These are phyloP conservation scores for Ophiosphaerella korrae DNA, from an alignment of 2,329 filamentous ascomycete species.

Conservation along the genomic window DNA sequence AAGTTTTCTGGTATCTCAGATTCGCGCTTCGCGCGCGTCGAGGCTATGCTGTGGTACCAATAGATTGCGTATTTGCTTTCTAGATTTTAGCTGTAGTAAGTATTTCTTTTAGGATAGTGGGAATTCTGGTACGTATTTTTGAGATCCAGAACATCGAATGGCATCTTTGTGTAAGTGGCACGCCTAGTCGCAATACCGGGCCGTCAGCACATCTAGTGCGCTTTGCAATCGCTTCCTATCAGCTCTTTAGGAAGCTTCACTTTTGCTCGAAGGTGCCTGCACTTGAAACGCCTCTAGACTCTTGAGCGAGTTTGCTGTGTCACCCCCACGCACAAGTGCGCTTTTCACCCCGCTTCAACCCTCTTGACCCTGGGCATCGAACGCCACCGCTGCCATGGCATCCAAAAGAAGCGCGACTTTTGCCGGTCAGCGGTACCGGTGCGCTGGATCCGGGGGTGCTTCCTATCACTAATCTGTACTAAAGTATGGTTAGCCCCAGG, in stretches of 20 bases:
- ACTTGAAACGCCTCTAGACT: conserved; percentile 10
- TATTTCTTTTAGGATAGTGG: not conserved
- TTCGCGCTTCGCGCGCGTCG: conserved; percentile 3
- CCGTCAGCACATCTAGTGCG: not conserved
- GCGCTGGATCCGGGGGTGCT: conserved; percentile 28
- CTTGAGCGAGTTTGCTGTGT: conserved; percentile 14
- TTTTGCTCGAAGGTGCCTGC: conserved; percentile 1
- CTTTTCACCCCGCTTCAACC: conserved; percentile 13
- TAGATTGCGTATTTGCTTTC: no score
- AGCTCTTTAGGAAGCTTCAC: conserved; percentile 3
- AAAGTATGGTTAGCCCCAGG: conserved; percentile 14
- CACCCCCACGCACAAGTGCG: conserved; percentile 17
- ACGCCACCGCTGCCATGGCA: conserved; percentile 12
- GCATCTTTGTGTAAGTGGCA: not conserved
- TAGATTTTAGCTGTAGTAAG: no score
- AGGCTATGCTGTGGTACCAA: not conserved
- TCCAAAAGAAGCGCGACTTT: conserved; percentile 18
- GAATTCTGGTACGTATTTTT: not conserved
- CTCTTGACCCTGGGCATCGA: conserved; percentile 12
- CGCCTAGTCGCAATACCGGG: conserved; percentile 5
- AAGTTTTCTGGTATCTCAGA: not conserved
- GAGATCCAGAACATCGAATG: not conserved
- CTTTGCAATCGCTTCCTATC: conserved; percentile 8
- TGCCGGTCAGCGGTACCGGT: conserved; percentile 23
- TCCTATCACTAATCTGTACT: conserved; percentile 24